Percentiles rank a stretch among this genome's conserved stretches.
These are phyloP conservation scores for Scheffersomyces segobiensis DNA, from an alignment of 1,139 yeast genomes.

Conservation along the genomic window DNA sequence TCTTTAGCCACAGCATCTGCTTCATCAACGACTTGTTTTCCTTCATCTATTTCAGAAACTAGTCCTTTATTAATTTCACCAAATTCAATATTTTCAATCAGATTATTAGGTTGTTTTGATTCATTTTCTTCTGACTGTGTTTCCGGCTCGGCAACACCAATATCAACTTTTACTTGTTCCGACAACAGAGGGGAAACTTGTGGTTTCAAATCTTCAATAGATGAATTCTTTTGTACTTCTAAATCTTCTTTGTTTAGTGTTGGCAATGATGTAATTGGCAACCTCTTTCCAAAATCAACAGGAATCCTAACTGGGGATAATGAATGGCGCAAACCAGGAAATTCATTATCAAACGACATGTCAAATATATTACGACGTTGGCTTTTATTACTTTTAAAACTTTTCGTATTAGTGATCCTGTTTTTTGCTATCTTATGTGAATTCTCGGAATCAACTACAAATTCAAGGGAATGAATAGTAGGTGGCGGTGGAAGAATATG, in stretches of 20 bases:
- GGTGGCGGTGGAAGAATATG: not conserved
- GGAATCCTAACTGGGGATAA: not conserved
- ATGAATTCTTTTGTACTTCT: not conserved
- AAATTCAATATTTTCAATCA: slow-evolving; percentile 1
- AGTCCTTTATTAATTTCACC: not conserved
- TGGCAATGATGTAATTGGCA: not conserved
- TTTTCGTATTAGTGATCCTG: not conserved
- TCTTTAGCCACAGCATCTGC: not conserved
- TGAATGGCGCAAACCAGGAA: slow-evolving; percentile 6
- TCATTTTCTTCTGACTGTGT: not conserved
- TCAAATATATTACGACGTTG: slow-evolving; percentile 14
- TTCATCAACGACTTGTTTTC: not conserved
- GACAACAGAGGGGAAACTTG: not conserved
- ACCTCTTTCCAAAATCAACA: not conserved
- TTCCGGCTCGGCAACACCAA: not conserved
- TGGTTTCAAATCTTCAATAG: not conserved
- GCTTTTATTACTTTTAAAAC: not conserved
- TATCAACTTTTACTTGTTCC: not conserved
- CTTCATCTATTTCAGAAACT: not conserved
- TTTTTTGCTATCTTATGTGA: not conserved
- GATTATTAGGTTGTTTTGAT: not conserved
- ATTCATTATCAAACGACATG: slow-evolving; percentile 16
- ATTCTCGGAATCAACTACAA: not conserved
- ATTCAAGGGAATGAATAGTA: not conserved
- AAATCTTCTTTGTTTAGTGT: not conserved